Base-by-base conservation (phyloP, 2,329 filamentous ascomycete genomes). In the Aureobasidium sp. region DNA sequence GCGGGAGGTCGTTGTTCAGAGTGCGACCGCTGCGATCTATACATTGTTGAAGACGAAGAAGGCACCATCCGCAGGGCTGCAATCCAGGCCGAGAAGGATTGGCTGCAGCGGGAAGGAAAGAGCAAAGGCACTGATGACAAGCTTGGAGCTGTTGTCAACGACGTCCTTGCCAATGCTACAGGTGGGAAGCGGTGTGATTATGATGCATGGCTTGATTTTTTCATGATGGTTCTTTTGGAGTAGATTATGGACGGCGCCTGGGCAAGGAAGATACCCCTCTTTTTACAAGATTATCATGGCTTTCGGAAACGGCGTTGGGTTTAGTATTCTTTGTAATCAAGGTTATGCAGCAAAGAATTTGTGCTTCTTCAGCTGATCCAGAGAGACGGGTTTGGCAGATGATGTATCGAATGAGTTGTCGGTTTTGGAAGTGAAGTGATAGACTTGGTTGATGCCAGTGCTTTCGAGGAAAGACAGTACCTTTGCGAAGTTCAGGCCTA, bases 401-500 rank as follows among this genome's bases (percentile, higher is more conserved):
- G 57, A 50, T 40, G 57, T 60, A 17, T 60, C 45, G 27, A 60
- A 60, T 3, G 57, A 50, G 9, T 60, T 60, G 44, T 60, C 57
- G 17, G 57, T 60, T 24, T 50, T 60, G n/a, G 57, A 40, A 5
- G 45, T 49, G n/a, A 75, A 69, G 63, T 71, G 76, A 66, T 72
- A 70, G 35, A 94, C 76, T 62, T 85, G 78, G 35, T 76, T 70
- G 29, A 93, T 84, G 5, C 85, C 86, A 14, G 90, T 76, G 63
- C 77, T 80, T 65, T 85, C 81, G 61, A 96, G 77, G 72, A 89
- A 96, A 0, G 83, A 79, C 62, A 95, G 75, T 5, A 89, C 85
- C 44, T 82, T 83, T 49, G 73, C 71, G 76, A 94, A 97, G 71
- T 96, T 93, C 56, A 90, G 86, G n/a, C 86, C 91, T 5, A 99